Evolutionary conservation across 164 flowering plant species (phyloP), one percentile per base, ranked within the genome.

Genomic region (Aristolochia contorta): DNA sequence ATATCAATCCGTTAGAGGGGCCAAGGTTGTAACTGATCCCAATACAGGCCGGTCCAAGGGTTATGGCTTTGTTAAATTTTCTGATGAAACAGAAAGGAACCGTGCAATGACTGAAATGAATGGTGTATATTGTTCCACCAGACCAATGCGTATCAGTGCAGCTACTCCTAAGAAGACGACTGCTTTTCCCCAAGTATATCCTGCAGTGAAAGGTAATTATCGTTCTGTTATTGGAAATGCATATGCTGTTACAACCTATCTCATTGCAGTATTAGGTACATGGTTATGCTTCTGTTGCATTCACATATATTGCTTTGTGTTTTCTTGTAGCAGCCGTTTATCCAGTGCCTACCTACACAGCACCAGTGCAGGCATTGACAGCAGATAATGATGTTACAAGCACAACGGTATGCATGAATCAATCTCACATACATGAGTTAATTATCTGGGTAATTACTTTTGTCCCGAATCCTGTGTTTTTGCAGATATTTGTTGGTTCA

Each of bases 71-170:
- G 97, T 93, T 69, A 93, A 93, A 65, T 93, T 93, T 78, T 70
- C 82, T 47, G 97, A 93, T 72, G 99, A 93, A 77, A 77, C 27
- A 47, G 99, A 93, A 72, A 82, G 96, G 62, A 90, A 93, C 56
- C 85, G 93, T 50, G 92, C 99, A 15, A 90, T 93, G 99, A 67
- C 79, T 14, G 97, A 90, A 70, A 90, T 93, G 99, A 93, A 93
- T 77, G 97, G 97, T 12, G 77, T 85, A 15, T 90, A 82, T 71
- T 90, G 96, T 71, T 93, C 96, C 45, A 83, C 91, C 45, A 85
- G 97, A 73, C 91, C 92, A 19, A 93, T 93, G 97, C 88, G 97
- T 30, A 93, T 93, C 49, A 93, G 97, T 80, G 92, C 89, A 25
- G 99, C 99, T 57, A 90, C 99, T 7, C 95, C 97, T 7, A 93